Base-by-base conservation (phyloP, 2,329 filamentous ascomycete species). In the Hortaea werneckii region DNA sequence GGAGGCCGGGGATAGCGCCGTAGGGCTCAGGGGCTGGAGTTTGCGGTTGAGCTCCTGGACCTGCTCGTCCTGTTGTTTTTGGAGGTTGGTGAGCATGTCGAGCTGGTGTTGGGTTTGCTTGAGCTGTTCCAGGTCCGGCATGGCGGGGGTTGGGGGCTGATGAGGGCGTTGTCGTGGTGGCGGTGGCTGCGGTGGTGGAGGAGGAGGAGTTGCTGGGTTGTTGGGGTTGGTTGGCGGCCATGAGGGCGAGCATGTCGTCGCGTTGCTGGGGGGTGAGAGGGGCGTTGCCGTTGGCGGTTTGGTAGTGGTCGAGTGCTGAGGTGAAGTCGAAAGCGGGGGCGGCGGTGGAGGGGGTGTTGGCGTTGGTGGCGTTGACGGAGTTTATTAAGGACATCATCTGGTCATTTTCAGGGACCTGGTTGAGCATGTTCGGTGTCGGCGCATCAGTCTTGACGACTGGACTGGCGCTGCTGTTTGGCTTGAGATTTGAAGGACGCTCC, bases 1-100 rank as follows among this genome's bases (percentile, higher is more conserved):
- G 51, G 5, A 92, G 64, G 4, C 85, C 85, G 1, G 87, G 85
- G 32, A 94, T 85, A 11, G 78, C 76, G 4, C 87, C 0, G 79
- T 85, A 0, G 88, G 88, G 57, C 83, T 89, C 9, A 94, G 73
- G 0, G 88, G 88, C 5, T 85, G 82, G 6, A 95, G 74, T 11
- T 87, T 70, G 45, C 79, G 80, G 43, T 80, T 80, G 7, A 95
- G 72, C 47, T 85, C 80, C 50, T 85, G 79, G 1, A 95, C 83
- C 41, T 85, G 83, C 41, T 76, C 76, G 49, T 84, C 81, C 58
- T 95, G 88, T 49, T 90, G 81, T 26, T 79, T 78, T 60, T 94
- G 86, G 57, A 95, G 72, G 38, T 82, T 82, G 51, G 86, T 79
- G 2, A 96, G 73, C 29, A 84, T 76, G 43, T 92, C 85, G 28